Evolutionary conservation across 192 early-diverging fungal genomes (phyloP).

Genomic region (Umbelopsis isabellina): DNA sequence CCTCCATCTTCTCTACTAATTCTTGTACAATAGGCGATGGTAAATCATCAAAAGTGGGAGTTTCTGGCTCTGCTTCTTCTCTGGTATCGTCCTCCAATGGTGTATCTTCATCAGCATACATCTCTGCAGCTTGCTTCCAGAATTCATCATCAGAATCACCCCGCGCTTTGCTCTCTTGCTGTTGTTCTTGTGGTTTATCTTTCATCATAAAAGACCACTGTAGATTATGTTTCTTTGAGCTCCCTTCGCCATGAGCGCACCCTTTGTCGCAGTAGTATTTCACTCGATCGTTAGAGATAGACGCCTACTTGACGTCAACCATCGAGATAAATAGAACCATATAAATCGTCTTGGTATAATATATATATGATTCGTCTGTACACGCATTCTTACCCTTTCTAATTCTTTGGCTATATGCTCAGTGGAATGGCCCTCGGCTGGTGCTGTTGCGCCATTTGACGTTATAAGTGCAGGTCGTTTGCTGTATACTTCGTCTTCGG

Average conservation of each 20-base stretch:
- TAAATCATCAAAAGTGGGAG: background rate
- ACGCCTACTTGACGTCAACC: background rate
- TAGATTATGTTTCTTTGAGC: background rate
- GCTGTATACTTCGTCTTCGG: background rate
- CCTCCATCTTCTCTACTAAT: background rate
- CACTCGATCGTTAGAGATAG: background rate
- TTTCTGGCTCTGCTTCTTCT: background rate
- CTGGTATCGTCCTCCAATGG: background rate
- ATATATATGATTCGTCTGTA: background rate
- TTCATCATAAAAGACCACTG: slow-evolving; percentile 10
- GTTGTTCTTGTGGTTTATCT: background rate
- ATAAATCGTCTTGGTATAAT: too few species aligned
- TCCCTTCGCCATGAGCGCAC: slow-evolving; percentile 10
- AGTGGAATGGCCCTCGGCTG: background rate
- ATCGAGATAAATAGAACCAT: background rate
- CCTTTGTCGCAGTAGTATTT: background rate
- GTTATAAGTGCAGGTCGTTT: slow-evolving; percentile 8
- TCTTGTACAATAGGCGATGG: slow-evolving; percentile 9
- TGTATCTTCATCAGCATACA: background rate
- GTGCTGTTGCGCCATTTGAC: background rate
- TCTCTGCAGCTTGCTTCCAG: background rate
- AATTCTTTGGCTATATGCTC: slow-evolving; percentile 10
- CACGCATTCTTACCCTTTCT: background rate
- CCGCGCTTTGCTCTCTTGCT: background rate
- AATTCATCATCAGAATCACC: slow-evolving; percentile 4